Percentiles rank a stretch among this genome's conserved stretches.
Conservation (phyloP, 176 grass and related monocot genomes). For the Eremochloa ophiuroides region DNA sequence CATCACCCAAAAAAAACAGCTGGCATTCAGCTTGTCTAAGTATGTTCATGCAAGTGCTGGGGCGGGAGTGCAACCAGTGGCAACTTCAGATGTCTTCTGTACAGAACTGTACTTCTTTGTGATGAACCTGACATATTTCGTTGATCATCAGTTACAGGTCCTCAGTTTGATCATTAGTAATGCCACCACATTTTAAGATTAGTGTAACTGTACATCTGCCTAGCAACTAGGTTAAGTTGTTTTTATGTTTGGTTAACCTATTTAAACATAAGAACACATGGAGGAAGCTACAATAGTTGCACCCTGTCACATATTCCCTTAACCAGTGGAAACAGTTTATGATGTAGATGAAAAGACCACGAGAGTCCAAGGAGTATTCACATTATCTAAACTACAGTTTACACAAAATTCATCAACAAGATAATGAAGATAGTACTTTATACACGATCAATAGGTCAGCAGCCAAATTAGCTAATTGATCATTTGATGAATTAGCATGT, state of each 20-base stretch:
- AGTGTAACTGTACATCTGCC: not conserved
- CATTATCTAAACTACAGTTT: not conserved
- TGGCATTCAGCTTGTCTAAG: not conserved
- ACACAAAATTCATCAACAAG: not conserved
- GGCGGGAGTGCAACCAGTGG: constrained; percentile 67
- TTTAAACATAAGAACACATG: not conserved
- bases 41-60: constrained; percentile 47
- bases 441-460: not conserved
- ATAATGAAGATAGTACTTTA: not conserved
- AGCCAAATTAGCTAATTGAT: not conserved
- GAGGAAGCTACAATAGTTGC: not conserved
- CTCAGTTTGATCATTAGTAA: not conserved
- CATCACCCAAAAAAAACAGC: constrained; percentile 1
- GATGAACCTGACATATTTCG: constrained; percentile 61
- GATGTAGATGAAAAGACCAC: not conserved
- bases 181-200: not conserved
- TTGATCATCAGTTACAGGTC: constrained; percentile 2
- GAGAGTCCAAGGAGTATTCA: not conserved
- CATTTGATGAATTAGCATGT: not conserved
- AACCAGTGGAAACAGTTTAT: constrained; percentile 5
- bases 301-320: not conserved
- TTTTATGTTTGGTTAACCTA: not conserved
- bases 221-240: not conserved
- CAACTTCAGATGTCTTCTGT: constrained; percentile 60
- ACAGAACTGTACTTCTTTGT: constrained; percentile 84